These are phyloP conservation scores for Passalora sequoiae DNA, from an alignment of 2,329 filamentous ascomycete genomes.

Conservation along the genomic window DNA sequence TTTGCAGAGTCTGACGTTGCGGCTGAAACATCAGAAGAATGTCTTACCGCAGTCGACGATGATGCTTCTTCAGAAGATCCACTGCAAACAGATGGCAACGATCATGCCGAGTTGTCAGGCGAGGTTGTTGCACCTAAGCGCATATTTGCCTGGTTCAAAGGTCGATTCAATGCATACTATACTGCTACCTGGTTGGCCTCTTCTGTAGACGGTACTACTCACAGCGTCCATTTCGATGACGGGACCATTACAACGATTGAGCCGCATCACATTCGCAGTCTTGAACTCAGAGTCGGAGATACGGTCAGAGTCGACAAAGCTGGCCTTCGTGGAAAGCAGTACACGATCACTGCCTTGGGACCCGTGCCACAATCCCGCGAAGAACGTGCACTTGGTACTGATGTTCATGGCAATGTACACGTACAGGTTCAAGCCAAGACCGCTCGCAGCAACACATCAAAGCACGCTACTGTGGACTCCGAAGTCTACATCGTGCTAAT, in stretches of 20 bases:
- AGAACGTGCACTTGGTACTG: slow-evolving; percentile 35
- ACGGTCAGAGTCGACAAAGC: slow-evolving; percentile 44
- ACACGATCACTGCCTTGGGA: slow-evolving; percentile 43
- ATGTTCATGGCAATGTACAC: slow-evolving; percentile 39
- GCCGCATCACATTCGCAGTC: slow-evolving; percentile 34
- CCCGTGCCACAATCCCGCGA: slow-evolving; percentile 27
- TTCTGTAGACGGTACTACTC: slow-evolving; percentile 38
- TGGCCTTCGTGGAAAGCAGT: slow-evolving; percentile 43
- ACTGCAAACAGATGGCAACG: neutral
- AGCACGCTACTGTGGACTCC: slow-evolving; percentile 6
- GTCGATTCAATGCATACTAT: slow-evolving; percentile 50
- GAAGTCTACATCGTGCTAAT: slow-evolving; percentile 35
- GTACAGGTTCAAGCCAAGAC: slow-evolving; percentile 39
- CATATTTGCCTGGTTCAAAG: slow-evolving; percentile 55
- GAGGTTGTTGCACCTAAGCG: slow-evolving; percentile 40
- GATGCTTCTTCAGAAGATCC: slow-evolving; percentile 1
- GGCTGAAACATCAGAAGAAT: neutral
- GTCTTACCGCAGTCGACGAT: neutral
- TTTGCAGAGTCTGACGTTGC: neutral
- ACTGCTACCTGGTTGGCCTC: slow-evolving; percentile 54
- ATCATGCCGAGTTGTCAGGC: neutral
- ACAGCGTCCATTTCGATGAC: slow-evolving; percentile 47
- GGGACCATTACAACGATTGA: slow-evolving; percentile 41
- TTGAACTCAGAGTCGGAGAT: slow-evolving; percentile 44
- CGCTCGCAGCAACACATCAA: slow-evolving; percentile 35